phyloP scores from a whole-genome alignment of 306 rosid species.

The Quercus cerris region DNA sequence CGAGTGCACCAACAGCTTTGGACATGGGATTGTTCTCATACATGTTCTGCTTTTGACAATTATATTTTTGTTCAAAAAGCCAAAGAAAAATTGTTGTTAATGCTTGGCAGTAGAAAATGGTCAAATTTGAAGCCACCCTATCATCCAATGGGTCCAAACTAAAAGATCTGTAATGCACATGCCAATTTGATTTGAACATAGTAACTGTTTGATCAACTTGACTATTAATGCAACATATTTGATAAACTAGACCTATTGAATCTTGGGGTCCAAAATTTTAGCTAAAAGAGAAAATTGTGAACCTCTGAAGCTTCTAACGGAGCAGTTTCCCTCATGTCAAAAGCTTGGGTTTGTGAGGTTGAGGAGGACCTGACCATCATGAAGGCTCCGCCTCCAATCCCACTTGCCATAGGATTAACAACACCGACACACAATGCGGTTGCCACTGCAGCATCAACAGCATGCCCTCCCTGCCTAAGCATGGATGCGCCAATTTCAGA shows the following conservation, averaged over 20 bases:
- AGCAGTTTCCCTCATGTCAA: conserved; percentile 91
- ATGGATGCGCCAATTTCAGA: conserved; percentile 68
- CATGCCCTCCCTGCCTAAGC: conserved; percentile 84
- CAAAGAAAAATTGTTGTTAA: conserved; percentile 10
- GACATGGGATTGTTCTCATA: conserved; percentile 52
- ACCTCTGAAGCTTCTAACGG: conserved; percentile 93
- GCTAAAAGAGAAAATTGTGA: conserved; percentile 22
- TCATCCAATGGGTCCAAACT: neutral
- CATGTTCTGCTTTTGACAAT: conserved; percentile 60
- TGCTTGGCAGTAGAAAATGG: conserved; percentile 5
- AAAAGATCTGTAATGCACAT: neutral
- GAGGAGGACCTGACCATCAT: conserved; percentile 69
- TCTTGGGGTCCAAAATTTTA: conserved; percentile 9
- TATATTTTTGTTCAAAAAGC: conserved; percentile 12
- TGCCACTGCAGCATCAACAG: conserved; percentile 94
- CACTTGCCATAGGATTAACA: conserved; percentile 69
- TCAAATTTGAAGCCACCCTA: conserved; percentile 1
- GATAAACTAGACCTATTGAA: neutral
- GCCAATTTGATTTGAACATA: neutral
- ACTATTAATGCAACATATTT: neutral
- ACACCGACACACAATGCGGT: conserved; percentile 85
- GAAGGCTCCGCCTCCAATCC: conserved; percentile 91
- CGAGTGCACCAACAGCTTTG: conserved; percentile 55
- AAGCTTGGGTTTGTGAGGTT: conserved; percentile 53
- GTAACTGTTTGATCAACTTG: neutral